These are phyloP conservation scores for Protea cynaroides DNA, from an alignment of 164 flowering plant genomes.

Conservation along the genomic window DNA sequence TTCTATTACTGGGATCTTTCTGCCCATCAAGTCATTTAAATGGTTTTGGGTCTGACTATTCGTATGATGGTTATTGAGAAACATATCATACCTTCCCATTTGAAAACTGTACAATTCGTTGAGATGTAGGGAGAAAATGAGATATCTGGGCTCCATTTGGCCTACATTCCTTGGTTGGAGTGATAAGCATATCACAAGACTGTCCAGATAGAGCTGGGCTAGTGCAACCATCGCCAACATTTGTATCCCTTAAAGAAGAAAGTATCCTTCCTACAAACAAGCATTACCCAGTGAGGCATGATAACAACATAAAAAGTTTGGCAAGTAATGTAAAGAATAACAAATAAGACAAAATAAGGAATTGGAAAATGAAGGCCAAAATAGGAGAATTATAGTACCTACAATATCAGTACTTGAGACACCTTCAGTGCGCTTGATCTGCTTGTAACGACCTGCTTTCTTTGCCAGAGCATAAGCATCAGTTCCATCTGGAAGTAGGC, in stretches of 20 bases:
- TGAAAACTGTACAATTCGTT: conserved; percentile 79
- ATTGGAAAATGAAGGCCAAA: neutral
- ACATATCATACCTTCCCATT: conserved; percentile 66
- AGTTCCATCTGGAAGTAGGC: conserved; percentile 62
- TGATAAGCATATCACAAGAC: conserved; percentile 6
- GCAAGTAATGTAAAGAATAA: neutral
- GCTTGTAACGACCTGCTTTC: conserved; percentile 68
- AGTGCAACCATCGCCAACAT: conserved; percentile 19
- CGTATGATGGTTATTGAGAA: neutral
- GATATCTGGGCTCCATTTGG: conserved; percentile 37
- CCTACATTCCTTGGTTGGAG: conserved; percentile 12
- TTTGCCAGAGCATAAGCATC: conserved; percentile 68
- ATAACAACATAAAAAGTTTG: too few species aligned
- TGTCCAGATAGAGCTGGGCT: conserved; percentile 21
- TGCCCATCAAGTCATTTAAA: too few species aligned
- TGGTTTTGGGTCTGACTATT: too few species aligned
- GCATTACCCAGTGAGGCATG: neutral
- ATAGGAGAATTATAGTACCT: conserved; percentile 35
- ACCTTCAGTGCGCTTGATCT: conserved; percentile 67
- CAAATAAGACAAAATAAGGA: too few species aligned
- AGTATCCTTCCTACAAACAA: conserved; percentile 71
- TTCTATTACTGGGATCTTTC: too few species aligned
- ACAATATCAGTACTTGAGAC: conserved; percentile 73
- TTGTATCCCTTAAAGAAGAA: conserved; percentile 30
- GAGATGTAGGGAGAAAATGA: conserved; percentile 73